Conservation (phyloP, 352 stramenopile species). For the Salisapilia sapeloensis region DNA sequence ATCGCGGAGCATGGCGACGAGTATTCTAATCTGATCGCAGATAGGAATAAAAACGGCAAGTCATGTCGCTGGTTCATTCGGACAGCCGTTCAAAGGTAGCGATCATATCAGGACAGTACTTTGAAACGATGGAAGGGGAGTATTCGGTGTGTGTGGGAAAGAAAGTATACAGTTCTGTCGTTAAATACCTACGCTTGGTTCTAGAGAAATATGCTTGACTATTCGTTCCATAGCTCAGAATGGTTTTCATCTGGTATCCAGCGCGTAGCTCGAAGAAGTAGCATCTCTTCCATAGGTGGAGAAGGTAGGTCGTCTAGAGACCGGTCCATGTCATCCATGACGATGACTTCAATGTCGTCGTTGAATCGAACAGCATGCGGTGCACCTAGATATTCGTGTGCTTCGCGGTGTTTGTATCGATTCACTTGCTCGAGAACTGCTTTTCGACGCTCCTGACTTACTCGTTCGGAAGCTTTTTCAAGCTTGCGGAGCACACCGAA, state of each 20-base stretch:
- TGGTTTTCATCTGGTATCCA: constrained; percentile 54
- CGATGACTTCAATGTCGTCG: constrained; percentile 25
- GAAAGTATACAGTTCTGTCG: too few relatives aligned
- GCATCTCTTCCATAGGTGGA: constrained; percentile 55
- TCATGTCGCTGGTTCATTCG: neutral
- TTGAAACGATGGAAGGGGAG: too few relatives aligned
- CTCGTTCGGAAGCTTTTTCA: constrained; percentile 49
- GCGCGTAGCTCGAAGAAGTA: constrained; percentile 51
- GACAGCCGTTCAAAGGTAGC: constrained; percentile 4
- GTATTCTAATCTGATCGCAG: too few relatives aligned
- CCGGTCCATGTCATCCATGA: constrained; percentile 52
- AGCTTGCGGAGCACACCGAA: constrained; percentile 61
- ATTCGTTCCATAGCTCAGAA: constrained; percentile 55
- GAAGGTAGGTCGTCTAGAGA: constrained; percentile 20
- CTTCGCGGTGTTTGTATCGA: too few relatives aligned
- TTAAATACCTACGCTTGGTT: too few relatives aligned
- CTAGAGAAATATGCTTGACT: too few relatives aligned
- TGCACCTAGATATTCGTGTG: constrained; percentile 12
- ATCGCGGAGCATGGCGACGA: constrained; percentile 12
- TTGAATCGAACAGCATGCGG: constrained; percentile 31
- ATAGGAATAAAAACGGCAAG: neutral
- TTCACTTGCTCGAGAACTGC: constrained; percentile 52
- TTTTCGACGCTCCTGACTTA: constrained; percentile 37
- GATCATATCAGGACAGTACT: too few relatives aligned
- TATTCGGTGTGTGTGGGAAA: too few relatives aligned